Percentiles rank a stretch among this genome's conserved stretches.
These are phyloP conservation scores for Aureobasidium leucospermi DNA, from an alignment of 2,329 filamentous ascomycete species.

Conservation along the genomic window DNA sequence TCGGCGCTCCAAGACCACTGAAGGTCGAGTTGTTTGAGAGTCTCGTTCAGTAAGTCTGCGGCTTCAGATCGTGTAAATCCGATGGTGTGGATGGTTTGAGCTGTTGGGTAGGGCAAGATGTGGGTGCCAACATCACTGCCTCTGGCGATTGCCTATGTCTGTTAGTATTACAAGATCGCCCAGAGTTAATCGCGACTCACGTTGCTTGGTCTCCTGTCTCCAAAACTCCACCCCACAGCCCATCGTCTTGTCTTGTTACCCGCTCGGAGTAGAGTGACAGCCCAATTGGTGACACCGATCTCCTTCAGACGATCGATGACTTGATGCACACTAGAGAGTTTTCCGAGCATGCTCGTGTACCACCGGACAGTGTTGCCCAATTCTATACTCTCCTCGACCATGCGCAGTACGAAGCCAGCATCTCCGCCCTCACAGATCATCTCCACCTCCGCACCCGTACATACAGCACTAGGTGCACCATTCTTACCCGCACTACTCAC, in stretches of 20 bases:
- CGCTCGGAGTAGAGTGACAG: constrained; percentile 71
- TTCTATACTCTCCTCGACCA: constrained; percentile 61
- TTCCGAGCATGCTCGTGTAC: constrained; percentile 90
- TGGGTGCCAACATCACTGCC: constrained; percentile 23
- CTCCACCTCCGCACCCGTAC: constrained; percentile 70
- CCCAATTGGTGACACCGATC: constrained; percentile 64
- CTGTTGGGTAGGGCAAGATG: constrained; percentile 40
- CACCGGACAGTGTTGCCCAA: constrained; percentile 61
- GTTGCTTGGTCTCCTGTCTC: constrained; percentile 54
- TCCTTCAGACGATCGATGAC: constrained; percentile 53
- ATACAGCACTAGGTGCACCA: constrained; percentile 61
- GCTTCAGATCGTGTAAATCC: constrained; percentile 1
- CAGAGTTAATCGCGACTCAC: constrained; percentile 25
- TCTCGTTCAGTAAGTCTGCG: background rate
- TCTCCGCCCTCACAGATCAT: constrained; percentile 77
- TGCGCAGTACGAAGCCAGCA: constrained; percentile 61
- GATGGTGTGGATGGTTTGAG: constrained; percentile 36
- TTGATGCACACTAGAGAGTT: constrained; percentile 58
- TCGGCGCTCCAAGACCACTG: constrained; percentile 57
- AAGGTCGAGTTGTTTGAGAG: constrained; percentile 45
- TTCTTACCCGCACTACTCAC: constrained; percentile 58
- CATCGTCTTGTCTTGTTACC: constrained; percentile 74
- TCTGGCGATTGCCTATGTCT: constrained; percentile 20
- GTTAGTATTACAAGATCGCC: background rate
- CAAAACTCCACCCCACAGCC: constrained; percentile 85